Conservation (phyloP, 169 alveolate species). For the Neospora caninum region DNA sequence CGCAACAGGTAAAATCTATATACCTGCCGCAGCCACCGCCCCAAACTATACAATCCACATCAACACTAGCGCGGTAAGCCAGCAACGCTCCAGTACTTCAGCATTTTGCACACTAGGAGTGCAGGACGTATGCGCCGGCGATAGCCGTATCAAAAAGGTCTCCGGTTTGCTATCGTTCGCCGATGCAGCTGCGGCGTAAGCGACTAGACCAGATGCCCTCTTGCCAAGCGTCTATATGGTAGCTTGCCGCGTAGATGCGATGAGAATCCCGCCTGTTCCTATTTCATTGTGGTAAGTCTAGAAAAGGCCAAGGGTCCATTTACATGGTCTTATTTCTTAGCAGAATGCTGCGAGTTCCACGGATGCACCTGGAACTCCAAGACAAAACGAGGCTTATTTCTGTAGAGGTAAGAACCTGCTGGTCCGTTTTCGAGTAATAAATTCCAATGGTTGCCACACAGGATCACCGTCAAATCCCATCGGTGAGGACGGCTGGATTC, state of each 20-base stretch:
- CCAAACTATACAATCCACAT: neutral
- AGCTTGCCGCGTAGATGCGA: neutral
- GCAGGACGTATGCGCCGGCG: slow-evolving; percentile 16
- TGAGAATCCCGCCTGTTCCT: slow-evolving; percentile 32
- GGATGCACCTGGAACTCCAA: slow-evolving; percentile 1
- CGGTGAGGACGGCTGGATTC: slow-evolving; percentile 10
- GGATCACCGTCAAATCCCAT: neutral
- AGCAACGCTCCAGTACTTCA: neutral
- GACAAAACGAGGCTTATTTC: neutral
- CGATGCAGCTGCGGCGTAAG: slow-evolving; percentile 22
- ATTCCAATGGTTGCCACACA: neutral
- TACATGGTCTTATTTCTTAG: neutral
- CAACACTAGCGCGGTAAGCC: neutral
- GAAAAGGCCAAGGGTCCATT: neutral
- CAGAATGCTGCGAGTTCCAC: slow-evolving; percentile 1
- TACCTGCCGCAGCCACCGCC: neutral
- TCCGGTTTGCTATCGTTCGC: neutral
- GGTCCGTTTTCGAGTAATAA: neutral
- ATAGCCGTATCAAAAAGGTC: neutral
- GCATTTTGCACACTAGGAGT: neutral
- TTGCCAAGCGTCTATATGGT: neutral
- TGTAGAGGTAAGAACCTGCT: neutral
- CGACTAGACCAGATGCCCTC: neutral
- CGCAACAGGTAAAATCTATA: neutral
- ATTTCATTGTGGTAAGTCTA: neutral